These are phyloP conservation scores for Heterobasidion occidentale DNA, from an alignment of 1,284 basidiomycete species.

Conservation along the genomic window DNA sequence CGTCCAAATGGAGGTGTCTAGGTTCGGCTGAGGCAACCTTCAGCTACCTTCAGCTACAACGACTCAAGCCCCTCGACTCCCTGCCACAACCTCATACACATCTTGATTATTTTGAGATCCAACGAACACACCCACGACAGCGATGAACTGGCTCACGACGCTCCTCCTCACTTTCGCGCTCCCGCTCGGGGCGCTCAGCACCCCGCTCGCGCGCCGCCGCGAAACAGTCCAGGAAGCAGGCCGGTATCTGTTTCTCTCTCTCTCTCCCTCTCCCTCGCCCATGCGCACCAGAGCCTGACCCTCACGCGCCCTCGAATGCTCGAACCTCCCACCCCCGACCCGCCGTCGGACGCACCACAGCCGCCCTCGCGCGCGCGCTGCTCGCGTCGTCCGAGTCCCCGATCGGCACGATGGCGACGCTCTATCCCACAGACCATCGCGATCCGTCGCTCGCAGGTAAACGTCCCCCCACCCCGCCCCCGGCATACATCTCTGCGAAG, in stretches of 20 bases:
- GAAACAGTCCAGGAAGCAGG: constrained; percentile 19
- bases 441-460: constrained; percentile 29
- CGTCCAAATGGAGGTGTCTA: neutral
- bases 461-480: neutral
- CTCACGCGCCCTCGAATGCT: neutral
- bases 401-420: constrained; percentile 43
- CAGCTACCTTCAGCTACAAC: neutral
- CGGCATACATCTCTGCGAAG: neutral
- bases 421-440: constrained; percentile 32
- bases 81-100: neutral
- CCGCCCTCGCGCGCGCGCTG: constrained; percentile 33
- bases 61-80: neutral
- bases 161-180: neutral
- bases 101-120: too few species aligned
- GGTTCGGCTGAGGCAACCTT: neutral
- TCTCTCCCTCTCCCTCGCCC: neutral
- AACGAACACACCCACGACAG: neutral
- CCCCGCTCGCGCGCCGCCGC: neutral
- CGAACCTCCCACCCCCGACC: neutral
- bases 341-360: constrained; percentile 17
- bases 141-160: neutral
- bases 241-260: neutral
- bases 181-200: neutral
- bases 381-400: constrained; percentile 28
- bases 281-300: neutral